Conservation (phyloP, 2,329 filamentous ascomycete species). For the Talaromyces verruculosus region DNA sequence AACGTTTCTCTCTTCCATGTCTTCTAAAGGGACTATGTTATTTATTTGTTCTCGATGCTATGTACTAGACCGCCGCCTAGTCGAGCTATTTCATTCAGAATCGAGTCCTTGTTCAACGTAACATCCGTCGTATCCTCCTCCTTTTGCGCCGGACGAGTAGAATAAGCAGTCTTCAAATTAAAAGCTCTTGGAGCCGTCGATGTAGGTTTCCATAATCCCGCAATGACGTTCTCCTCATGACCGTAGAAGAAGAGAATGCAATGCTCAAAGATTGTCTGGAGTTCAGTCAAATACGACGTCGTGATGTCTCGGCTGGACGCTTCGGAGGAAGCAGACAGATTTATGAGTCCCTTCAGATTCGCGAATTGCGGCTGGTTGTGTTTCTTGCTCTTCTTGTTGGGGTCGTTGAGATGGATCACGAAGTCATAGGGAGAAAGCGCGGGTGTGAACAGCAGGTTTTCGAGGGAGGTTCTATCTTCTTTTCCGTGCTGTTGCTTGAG, state of each 20-base stretch:
- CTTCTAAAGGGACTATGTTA: background rate
- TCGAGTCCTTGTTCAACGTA: conserved; percentile 41
- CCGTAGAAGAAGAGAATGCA: conserved; percentile 80
- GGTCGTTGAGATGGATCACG: conserved; percentile 66
- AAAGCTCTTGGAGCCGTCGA: conserved; percentile 33
- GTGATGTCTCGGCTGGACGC: conserved; percentile 56
- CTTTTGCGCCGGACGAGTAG: conserved; percentile 31
- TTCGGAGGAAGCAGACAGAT: background rate
- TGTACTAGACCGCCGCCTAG: conserved; percentile 64
- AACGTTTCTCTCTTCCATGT: background rate
- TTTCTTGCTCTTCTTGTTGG: conserved; percentile 48
- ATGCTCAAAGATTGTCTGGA: conserved; percentile 66
- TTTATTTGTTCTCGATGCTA: conserved; percentile 57
- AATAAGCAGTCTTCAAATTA: conserved; percentile 41
- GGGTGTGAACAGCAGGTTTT: conserved; percentile 68
- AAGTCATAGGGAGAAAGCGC: conserved; percentile 80
- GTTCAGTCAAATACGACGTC: conserved; percentile 63
- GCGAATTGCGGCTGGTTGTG: conserved; percentile 36
- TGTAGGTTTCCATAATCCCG: conserved; percentile 65
- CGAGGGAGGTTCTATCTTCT: conserved; percentile 49
- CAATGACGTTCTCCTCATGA: conserved; percentile 56
- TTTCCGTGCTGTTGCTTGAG: conserved; percentile 48
- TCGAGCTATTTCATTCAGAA: conserved; percentile 48
- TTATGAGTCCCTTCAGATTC: conserved; percentile 67
- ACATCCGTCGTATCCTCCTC: conserved; percentile 26